phyloP scores from a whole-genome alignment of 495 filamentous ascomycete genomes.

The Tirmania nivea region DNA sequence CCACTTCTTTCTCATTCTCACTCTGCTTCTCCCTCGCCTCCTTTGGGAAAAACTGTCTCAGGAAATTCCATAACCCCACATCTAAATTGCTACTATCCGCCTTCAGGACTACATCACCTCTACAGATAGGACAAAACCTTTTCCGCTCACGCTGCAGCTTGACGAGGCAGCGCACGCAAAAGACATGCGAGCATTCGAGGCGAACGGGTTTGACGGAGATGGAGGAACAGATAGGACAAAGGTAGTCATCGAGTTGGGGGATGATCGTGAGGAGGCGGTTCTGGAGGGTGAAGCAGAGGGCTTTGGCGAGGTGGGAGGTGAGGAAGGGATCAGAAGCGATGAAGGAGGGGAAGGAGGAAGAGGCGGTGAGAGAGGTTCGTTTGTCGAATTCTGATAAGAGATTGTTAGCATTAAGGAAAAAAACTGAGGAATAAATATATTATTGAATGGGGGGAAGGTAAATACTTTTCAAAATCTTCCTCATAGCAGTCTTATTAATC shows the following conservation, averaged over 20 bases:
- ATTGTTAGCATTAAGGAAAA: neutral
- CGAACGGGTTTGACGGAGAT: conserved; percentile 46
- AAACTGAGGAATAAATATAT: too few species aligned
- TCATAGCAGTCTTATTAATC: conserved; percentile 44
- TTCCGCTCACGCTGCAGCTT: conserved; percentile 41
- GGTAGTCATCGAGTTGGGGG: conserved; percentile 49
- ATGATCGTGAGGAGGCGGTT: conserved; percentile 40
- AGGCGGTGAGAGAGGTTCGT: conserved; percentile 42
- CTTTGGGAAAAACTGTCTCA: conserved; percentile 46
- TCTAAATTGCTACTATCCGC: conserved; percentile 44
- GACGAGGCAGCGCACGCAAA: conserved; percentile 53
- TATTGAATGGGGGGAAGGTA: neutral
- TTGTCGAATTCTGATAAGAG: conserved; percentile 48
- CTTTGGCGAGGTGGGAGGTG: conserved; percentile 36
- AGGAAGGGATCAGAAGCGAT: conserved; percentile 30
- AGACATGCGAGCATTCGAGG: conserved; percentile 41
- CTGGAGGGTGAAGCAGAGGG: conserved; percentile 42
- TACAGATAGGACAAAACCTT: conserved; percentile 43
- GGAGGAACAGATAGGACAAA: conserved; percentile 49
- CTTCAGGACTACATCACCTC: conserved; percentile 34
- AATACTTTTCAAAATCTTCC: conserved; percentile 59
- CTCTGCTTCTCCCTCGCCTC: conserved; percentile 34
- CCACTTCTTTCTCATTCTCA: conserved; percentile 18
- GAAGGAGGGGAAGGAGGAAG: conserved; percentile 29
- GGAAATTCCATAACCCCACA: conserved; percentile 31